Percentiles rank a stretch among this genome's conserved stretches.
These are phyloP conservation scores for Achlya hypogyna DNA, from an alignment of 352 stramenopile genomes.

Conservation along the genomic window DNA sequence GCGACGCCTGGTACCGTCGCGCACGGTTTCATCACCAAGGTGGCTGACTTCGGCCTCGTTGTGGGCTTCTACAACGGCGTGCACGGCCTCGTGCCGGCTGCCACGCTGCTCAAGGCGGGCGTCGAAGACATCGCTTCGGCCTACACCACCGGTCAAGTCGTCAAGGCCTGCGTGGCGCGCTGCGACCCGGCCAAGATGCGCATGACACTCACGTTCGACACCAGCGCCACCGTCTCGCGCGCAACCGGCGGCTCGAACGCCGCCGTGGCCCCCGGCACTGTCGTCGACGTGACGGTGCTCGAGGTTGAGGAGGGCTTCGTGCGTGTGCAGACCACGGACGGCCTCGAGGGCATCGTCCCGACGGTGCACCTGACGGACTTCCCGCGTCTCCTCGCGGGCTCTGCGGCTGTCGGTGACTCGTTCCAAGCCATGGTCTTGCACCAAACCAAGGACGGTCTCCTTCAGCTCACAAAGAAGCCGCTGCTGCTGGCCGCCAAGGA, in stretches of 20 bases:
- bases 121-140: slow-evolving; percentile 77
- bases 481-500: slow-evolving; percentile 47
- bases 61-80: slow-evolving; percentile 96
- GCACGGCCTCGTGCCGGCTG: slow-evolving; percentile 86
- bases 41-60: slow-evolving; percentile 87
- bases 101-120: slow-evolving; percentile 71
- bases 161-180: slow-evolving; percentile 66
- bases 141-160: slow-evolving; percentile 81
- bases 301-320: slow-evolving; percentile 55
- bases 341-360: slow-evolving; percentile 59
- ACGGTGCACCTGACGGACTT: slow-evolving; percentile 84
- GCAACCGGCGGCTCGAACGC: slow-evolving; percentile 19
- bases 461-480: slow-evolving; percentile 79
- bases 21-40: slow-evolving; percentile 91
- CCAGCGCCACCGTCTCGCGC: slow-evolving; percentile 28
- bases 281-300: slow-evolving; percentile 58
- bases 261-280: slow-evolving; percentile 40
- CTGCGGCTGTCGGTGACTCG: slow-evolving; percentile 57
- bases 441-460: slow-evolving; percentile 50
- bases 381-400: slow-evolving; percentile 31
- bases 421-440: slow-evolving; percentile 62
- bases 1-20: slow-evolving; percentile 60
- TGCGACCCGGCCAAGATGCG: slow-evolving; percentile 71
- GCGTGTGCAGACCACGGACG: slow-evolving; percentile 64
- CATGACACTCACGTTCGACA: slow-evolving; percentile 80